Evolutionary conservation across 1,284 basidiomycete species (phyloP).

Genomic region (Puccinia triticina): DNA sequence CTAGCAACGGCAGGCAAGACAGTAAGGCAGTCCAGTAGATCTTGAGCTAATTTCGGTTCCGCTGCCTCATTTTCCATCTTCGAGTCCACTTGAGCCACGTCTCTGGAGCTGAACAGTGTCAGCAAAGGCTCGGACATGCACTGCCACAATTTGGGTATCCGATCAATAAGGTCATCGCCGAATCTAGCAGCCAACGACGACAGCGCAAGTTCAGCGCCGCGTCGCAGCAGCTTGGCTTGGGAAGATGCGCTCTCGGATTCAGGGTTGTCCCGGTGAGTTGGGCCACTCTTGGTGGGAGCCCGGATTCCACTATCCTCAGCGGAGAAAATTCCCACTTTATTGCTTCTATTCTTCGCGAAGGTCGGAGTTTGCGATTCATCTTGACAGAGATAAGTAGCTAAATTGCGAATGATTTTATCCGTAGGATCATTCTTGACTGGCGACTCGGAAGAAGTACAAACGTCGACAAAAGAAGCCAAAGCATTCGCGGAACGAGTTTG

Average conservation of each 20-base stretch:
- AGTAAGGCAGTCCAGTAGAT: slow-evolving; percentile 88
- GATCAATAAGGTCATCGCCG: slow-evolving; percentile 71
- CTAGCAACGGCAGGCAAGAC: slow-evolving; percentile 81
- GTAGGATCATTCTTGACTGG: slow-evolving; percentile 66
- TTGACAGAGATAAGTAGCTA: slow-evolving; percentile 94
- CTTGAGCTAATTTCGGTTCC: slow-evolving; percentile 69
- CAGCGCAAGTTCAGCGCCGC: slow-evolving; percentile 86
- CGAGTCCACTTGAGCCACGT: slow-evolving; percentile 64
- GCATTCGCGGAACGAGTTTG: slow-evolving; percentile 86
- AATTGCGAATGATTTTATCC: slow-evolving; percentile 96
- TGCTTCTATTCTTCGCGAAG: slow-evolving; percentile 71
- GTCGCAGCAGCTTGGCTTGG: slow-evolving; percentile 64
- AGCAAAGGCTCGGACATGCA: slow-evolving; percentile 80
- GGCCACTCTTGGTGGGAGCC: slow-evolving; percentile 36
- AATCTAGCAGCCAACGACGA: slow-evolving; percentile 77
- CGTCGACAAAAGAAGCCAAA: slow-evolving; percentile 83
- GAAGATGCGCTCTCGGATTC: slow-evolving; percentile 47
- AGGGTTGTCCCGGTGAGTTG: slow-evolving; percentile 10
- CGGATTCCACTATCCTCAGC: slow-evolving; percentile 62
- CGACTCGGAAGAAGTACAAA: slow-evolving; percentile 73
- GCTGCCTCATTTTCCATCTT: slow-evolving; percentile 63
- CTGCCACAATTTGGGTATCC: slow-evolving; percentile 89
- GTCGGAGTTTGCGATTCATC: slow-evolving; percentile 86
- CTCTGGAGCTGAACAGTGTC: slow-evolving; percentile 69
- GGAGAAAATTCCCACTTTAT: slow-evolving; percentile 75